Base-by-base conservation (phyloP, 192 early-diverging fungal genomes). In the Coemansia sp. region DNA sequence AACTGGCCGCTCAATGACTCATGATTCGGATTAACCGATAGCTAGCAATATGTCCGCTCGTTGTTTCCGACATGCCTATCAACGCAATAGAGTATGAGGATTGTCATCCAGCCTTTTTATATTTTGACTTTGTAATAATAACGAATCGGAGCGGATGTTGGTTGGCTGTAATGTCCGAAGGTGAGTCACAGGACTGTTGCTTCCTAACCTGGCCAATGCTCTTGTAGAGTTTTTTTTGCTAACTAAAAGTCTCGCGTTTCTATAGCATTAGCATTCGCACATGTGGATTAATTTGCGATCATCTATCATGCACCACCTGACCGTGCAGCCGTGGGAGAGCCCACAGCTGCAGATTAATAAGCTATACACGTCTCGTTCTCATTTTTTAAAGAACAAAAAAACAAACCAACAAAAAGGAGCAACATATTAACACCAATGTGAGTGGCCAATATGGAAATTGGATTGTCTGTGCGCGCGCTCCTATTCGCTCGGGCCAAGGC, bases 111-210 rank as follows among this genome's bases (percentile, higher is more conserved):
- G 41, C 14, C 13, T 43, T 43, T 43, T 11, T 14, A n/a, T 3
- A 8, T 13, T 13, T n/a, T 45, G 41, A n/a, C 41, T 45, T 45
- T 45, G 41, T 45, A 16, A 13, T 1, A 35, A 35, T 2, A 4
- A 16, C 41, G 41, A 16, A 16, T 45, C 16, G 41, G 14, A 45
- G 14, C 38, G 41, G 23, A 23, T 16, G 14, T 22, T 11, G 32
- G 22, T 22, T 54, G 52, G 20, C 52, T 27, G 27, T 14, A 23
- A 52, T 52, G 13, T 9, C 22, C 27, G 16, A 27, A 54, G 3
- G 24, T 54, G 52, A 54, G 52, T 54, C 52, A 54, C 22, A 54
- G 52, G 52, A 54, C 22, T 24, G 18, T 9, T 13, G 3, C 16
- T 45, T 13, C 41, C 41, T 45, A 45, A 45, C 16, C 16, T n/a